Evolutionary conservation across 371 early-diverging fungal species (phyloP), one percentile per base, ranked within the genome.

Genomic region (Entomophthora muscae): DNA sequence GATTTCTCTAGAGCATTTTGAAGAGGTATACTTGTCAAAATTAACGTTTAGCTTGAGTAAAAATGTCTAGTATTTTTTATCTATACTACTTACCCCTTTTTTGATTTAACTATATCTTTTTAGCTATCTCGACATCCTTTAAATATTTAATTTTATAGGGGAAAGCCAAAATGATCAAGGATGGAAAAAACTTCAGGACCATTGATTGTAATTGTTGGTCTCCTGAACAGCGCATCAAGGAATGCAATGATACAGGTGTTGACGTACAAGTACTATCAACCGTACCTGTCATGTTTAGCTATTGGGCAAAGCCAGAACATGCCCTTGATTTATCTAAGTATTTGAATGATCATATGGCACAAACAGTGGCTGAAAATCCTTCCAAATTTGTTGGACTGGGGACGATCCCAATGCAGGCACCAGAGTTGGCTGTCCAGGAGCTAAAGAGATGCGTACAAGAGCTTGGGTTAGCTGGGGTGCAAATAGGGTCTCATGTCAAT

Each of bases 351-450:
- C 79, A 85, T 68, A 83, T 85, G 66, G 85, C 85, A 5, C 77
- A 81, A 62, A 75, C 75, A 21, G 81, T 82, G 31, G 74, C 76
- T 51, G 75, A 79, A 70, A 74, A 85, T 64, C 86, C 86, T 23
- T 73, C 71, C 26, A 72, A 77, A 65, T 85, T 83, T 66, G 75
- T 83, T 31, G 84, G 75, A 21, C 68, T 85, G 54, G 85, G 82
- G 27, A 85, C 86, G n/a, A 65, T 85, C 32, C 86, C 86, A 10
- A 82, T 85, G 84, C 86, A 85, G 71, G 75, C 79, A 0, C 81
- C 84, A 10, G 80, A 79, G 30, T 67, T 85, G 3, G 84, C 85
- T 3, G 80, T 83, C 10, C 73, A 76, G 61, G 85, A 85, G 59
- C 64, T 85, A 64, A 73, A 65, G 57, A 79, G 86, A 53, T 85